Conservation (phyloP, 805 yeast genomes). For the Candida yuanshanica region DNA sequence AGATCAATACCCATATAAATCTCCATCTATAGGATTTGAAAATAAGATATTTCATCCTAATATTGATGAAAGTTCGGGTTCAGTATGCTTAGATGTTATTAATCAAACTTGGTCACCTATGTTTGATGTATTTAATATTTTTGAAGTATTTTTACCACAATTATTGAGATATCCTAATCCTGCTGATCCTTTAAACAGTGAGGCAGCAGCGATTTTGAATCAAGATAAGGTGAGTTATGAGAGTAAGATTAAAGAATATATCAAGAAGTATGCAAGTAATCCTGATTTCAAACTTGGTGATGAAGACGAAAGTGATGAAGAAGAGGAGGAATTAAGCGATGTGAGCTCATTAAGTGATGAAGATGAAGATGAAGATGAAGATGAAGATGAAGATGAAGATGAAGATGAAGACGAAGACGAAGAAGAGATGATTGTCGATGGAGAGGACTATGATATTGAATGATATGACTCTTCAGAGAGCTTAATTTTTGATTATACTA, state of each 20-base stretch:
- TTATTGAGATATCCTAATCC: slow-evolving; percentile 89
- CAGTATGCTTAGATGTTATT: slow-evolving; percentile 92
- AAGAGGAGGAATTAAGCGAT: slow-evolving; percentile 24
- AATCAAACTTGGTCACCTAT: slow-evolving; percentile 98
- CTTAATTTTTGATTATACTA: too few relatives aligned
- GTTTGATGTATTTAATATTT: slow-evolving; percentile 86
- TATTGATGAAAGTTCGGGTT: slow-evolving; percentile 84
- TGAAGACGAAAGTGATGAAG: slow-evolving; percentile 42
- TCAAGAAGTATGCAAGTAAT: slow-evolving; percentile 58
- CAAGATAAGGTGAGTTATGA: slow-evolving; percentile 63
- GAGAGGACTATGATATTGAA: too few relatives aligned
- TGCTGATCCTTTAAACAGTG: slow-evolving; percentile 86
- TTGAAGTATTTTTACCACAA: slow-evolving; percentile 92
- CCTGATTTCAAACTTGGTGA: slow-evolving; percentile 39
- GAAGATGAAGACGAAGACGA: too few relatives aligned
- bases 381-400: slow-evolving; percentile 18
- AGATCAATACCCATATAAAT: slow-evolving; percentile 90
- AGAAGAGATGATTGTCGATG: slow-evolving; percentile 18
- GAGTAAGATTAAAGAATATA: slow-evolving; percentile 66
- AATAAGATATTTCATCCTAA: slow-evolving; percentile 94
- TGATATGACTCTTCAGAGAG: too few relatives aligned
- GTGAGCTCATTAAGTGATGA: slow-evolving; percentile 21
- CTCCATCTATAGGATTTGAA: slow-evolving; percentile 91
- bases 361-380: slow-evolving; percentile 17
- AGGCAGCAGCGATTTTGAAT: slow-evolving; percentile 76